Base-by-base conservation (phyloP, 305 asterid genomes). In the Salvia sclarea region DNA sequence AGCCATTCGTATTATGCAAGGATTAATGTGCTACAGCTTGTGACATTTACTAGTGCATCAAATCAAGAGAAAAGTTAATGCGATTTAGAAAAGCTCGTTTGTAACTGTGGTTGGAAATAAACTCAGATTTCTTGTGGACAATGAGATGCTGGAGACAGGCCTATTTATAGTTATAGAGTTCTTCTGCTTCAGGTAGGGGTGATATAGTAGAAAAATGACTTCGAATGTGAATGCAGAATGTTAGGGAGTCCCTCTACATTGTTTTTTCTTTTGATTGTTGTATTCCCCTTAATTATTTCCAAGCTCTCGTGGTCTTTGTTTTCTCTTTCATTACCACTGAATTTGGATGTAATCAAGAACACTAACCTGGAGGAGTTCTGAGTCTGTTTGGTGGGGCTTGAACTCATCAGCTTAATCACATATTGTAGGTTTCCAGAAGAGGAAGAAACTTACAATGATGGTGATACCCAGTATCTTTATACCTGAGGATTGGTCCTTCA, bases 401-500 rank as follows among this genome's bases (percentile, higher is more conserved):
- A 43, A 37, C 40, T 61, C 5, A 41, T 22, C 35, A 40, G 22
- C 4, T 72, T 10, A 8, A 52, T 74, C 74, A 31, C 50, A 14
- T 43, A n/a, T 61, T 66, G 33, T 75, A 92, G 97, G 93, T 61
- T 79, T 74, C 31, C 86, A 82, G 80, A 84, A 85, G 82, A 87
- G 95, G 76, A 91, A 84, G 82, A 95, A 91, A 82, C 85, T 91
- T 73, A 83, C 96, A 8, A 88, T 91, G 98, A 84, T 91, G 84
- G 96, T 89, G 28, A 91, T 95, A 75, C 99, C 98, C 62, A 95
- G 98, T 82, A 95, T 95, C 70, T 95, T 95, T 78, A 75, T 95
- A 52, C 99, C 97, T 8, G 99, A 91, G 85, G 96, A 91, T 72
- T 95, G 98, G 99, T 95, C 99, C 75, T 95, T 89, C 82, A 95